phyloP scores from a whole-genome alignment of 1,284 basidiomycete species.

The Boletellus deceptivus region DNA sequence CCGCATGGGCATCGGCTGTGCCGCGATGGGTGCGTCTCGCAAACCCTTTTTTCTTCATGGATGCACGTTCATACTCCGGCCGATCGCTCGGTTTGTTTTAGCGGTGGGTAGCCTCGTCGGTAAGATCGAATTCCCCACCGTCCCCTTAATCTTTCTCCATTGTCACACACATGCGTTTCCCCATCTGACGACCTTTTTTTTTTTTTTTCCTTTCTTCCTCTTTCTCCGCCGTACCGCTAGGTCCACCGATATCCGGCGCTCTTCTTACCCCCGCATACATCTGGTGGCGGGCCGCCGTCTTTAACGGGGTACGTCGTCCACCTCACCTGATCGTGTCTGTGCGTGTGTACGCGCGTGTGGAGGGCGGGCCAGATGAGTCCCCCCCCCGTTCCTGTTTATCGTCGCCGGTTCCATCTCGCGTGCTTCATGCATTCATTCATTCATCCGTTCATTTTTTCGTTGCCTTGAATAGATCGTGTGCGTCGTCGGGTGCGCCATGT shows the following conservation, averaged over 20 bases:
- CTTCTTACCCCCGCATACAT: conserved; percentile 26
- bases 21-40: conserved; percentile 25
- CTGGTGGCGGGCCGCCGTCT: conserved; percentile 34
- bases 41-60: background rate
- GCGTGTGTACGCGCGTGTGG: too few relatives aligned
- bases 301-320: conserved; percentile 29
- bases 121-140: conserved; percentile 5
- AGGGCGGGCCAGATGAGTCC: too few relatives aligned
- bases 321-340: too few relatives aligned
- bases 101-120: conserved; percentile 31
- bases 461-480: conserved; percentile 15
- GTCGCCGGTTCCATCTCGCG: too few relatives aligned
- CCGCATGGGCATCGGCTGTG: conserved; percentile 31
- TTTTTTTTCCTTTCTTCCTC: background rate
- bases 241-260: conserved; percentile 32
- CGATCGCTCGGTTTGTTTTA: conserved; percentile 5
- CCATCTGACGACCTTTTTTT: background rate
- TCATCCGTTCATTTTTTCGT: too few relatives aligned
- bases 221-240: conserved; percentile 9
- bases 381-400: too few relatives aligned
- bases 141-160: too few relatives aligned
- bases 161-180: too few relatives aligned
- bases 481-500: conserved; percentile 28
- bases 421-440: too few relatives aligned
- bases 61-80: background rate